Conservation (phyloP, 1,284 basidiomycete genomes). For the Schizophyllum commune region DNA sequence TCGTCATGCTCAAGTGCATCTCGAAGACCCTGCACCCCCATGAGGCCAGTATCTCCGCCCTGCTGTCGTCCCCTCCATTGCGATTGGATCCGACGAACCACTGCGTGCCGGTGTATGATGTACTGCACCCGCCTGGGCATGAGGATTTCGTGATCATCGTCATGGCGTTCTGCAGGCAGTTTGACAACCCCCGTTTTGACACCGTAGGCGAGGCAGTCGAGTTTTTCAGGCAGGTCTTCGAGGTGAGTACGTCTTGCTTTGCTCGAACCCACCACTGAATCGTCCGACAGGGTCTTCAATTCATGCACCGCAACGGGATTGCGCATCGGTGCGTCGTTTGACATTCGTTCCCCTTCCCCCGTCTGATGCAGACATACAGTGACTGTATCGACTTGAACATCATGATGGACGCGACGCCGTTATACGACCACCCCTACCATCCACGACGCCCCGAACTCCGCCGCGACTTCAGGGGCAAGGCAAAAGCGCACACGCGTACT, state of each 20-base stretch:
- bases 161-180: constrained; percentile 23
- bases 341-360: not conserved
- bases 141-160: constrained; percentile 20
- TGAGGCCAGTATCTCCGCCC: constrained; percentile 15
- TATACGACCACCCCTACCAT: constrained; percentile 23
- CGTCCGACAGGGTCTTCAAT: constrained; percentile 19
- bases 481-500: constrained; percentile 22
- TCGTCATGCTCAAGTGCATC: constrained; percentile 16
- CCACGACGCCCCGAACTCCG: constrained; percentile 11
- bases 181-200: constrained; percentile 21
- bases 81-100: constrained; percentile 20
- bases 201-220: constrained; percentile 23
- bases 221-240: constrained; percentile 26
- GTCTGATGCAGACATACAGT: constrained; percentile 9
- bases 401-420: constrained; percentile 27
- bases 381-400: constrained; percentile 28
- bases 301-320: constrained; percentile 19
- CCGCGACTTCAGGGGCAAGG: constrained; percentile 14
- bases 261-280: not conserved
- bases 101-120: constrained; percentile 21
- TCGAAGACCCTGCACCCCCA: constrained; percentile 7
- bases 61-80: constrained; percentile 12
- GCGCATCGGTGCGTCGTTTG: constrained; percentile 6
- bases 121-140: constrained; percentile 17
- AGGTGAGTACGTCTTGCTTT: constrained; percentile 14